Conservation (phyloP, 2,329 filamentous ascomycete genomes). For the Aspergillus sp. region DNA sequence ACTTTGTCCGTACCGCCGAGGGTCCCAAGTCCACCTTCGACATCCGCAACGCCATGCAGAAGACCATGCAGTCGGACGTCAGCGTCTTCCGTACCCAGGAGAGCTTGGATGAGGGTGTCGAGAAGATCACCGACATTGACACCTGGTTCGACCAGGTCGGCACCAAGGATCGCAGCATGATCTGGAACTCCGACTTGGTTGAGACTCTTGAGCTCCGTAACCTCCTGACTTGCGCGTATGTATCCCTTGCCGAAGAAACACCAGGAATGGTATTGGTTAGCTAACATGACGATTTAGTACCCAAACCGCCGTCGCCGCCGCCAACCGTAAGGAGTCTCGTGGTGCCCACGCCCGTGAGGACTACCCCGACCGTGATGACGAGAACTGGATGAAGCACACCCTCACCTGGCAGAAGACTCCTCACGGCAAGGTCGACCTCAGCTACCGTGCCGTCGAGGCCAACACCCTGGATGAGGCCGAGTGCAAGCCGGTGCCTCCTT, state of each 20-base stretch:
- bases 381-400: constrained; percentile 99
- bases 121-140: constrained; percentile 83
- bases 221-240: constrained; percentile 91
- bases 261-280: no score
- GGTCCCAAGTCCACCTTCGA: constrained; percentile 87
- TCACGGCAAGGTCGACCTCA: constrained; percentile 80
- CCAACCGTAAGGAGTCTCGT: constrained; percentile 94
- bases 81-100: constrained; percentile 95
- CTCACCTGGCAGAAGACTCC: constrained; percentile 92
- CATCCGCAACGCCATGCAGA: constrained; percentile 90
- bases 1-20: constrained; percentile 78
- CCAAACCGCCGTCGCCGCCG: constrained; percentile 88
- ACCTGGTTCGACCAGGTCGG: constrained; percentile 76
- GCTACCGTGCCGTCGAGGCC: constrained; percentile 79
- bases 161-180: constrained; percentile 99
- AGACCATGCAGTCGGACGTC: constrained; percentile 97
- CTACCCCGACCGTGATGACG: constrained; percentile 90
- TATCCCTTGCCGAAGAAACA: constrained; percentile 27
- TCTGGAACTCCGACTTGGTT: constrained; percentile 97
- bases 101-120: constrained; percentile 88
- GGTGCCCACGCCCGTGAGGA: constrained; percentile 97
- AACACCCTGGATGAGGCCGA: constrained; percentile 90
- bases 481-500: constrained; percentile 93
- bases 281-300: constrained; percentile 50
- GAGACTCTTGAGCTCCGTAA: constrained; percentile 96